Percentiles rank a stretch among this genome's conserved stretches.
These are phyloP conservation scores for Erythrophleum ivorense DNA, from an alignment of 331 rosid species.

Conservation along the genomic window DNA sequence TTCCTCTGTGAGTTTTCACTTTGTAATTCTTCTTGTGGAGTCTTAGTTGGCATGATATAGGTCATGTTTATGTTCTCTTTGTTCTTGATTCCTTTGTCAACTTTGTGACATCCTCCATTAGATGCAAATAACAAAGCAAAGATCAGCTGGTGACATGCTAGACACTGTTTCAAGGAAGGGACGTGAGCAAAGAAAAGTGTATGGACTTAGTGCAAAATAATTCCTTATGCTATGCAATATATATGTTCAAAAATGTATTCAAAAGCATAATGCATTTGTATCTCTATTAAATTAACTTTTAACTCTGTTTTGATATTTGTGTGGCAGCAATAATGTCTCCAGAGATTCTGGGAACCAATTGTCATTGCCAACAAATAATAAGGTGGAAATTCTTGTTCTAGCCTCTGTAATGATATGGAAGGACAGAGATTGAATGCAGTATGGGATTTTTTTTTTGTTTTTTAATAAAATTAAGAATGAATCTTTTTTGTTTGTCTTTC, in stretches of 20 bases:
- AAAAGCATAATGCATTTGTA: background rate
- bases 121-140: constrained; percentile 42
- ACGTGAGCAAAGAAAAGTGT: constrained; percentile 46
- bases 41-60: constrained; percentile 29
- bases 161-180: constrained; percentile 37
- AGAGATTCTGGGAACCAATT: constrained; percentile 15
- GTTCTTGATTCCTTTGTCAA: constrained; percentile 6
- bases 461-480: background rate
- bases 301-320: constrained; percentile 28
- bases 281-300: constrained; percentile 16
- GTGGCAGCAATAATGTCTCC: constrained; percentile 29
- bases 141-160: constrained; percentile 35
- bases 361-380: constrained; percentile 2
- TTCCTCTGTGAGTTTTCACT: constrained; percentile 28
- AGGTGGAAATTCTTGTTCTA: constrained; percentile 36
- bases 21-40: constrained; percentile 17
- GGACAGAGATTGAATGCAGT: constrained; percentile 29
- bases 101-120: constrained; percentile 28
- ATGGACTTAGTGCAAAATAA: constrained; percentile 34
- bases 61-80: constrained; percentile 13
- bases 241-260: constrained; percentile 10
- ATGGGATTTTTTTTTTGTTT: background rate
- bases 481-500: constrained; percentile 3
- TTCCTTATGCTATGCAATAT: background rate
- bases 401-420: constrained; percentile 21